Percentiles rank a stretch among this genome's conserved stretches.
These are phyloP conservation scores for Candida morakotiae DNA, from an alignment of 805 yeast genomes.

Conservation along the genomic window DNA sequence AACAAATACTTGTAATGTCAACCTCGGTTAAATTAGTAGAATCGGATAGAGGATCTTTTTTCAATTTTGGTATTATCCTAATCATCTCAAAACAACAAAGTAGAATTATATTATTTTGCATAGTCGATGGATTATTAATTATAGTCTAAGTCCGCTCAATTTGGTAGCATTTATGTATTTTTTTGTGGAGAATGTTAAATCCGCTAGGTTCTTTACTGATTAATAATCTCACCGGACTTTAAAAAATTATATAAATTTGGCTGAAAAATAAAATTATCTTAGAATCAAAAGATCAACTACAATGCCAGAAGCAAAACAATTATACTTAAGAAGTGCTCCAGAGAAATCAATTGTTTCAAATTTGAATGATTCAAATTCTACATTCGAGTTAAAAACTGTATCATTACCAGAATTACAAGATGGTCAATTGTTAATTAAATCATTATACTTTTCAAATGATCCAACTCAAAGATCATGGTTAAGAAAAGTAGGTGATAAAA, in stretches of 20 bases:
- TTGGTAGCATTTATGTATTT: not conserved
- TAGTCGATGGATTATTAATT: no score
- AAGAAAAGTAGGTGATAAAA: conserved; percentile 25
- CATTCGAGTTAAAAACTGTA: conserved; percentile 18
- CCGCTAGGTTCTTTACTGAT: not conserved
- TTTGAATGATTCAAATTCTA: conserved; percentile 20
- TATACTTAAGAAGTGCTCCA: conserved; percentile 21
- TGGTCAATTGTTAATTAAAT: conserved; percentile 43
- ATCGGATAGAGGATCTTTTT: no score
- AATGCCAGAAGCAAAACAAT: conserved; percentile 10
- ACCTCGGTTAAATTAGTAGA: no score
- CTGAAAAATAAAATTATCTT: no score
- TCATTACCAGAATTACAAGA: conserved; percentile 20
- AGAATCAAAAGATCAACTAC: not conserved
- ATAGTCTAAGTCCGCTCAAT: not conserved
- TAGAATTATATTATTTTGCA: no score
- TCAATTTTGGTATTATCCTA: no score
- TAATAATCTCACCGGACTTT: conserved; percentile 3
- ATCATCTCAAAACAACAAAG: no score
- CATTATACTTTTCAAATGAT: conserved; percentile 49
- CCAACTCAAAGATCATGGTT: conserved; percentile 64
- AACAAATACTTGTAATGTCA: no score
- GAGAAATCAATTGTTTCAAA: conserved; percentile 15
- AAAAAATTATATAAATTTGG: not conserved
- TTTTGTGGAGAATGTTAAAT: no score